Evolutionary conservation across 2,329 filamentous ascomycete genomes (phyloP).

Genomic region (Periconia digitata): DNA sequence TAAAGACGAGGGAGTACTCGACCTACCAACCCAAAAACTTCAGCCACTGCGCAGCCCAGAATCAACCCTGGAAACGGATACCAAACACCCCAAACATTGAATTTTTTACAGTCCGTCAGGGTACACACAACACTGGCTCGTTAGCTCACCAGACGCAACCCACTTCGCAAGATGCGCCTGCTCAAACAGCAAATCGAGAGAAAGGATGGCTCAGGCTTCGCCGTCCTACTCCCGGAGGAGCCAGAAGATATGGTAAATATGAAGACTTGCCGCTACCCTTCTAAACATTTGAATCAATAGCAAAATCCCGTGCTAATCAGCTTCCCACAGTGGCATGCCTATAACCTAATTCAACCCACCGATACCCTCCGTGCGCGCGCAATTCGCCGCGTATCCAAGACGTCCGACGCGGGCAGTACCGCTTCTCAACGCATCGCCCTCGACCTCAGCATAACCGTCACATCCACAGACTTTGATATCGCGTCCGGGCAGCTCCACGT

Average conservation of each 20-base stretch:
- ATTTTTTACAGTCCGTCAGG: no score
- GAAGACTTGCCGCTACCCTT: not conserved
- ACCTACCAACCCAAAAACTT: no score
- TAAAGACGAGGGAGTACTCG: no score
- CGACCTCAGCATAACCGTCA: constrained; percentile 66
- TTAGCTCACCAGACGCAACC: not conserved
- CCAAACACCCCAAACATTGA: no score
- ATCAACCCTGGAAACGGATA: no score
- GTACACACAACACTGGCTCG: not conserved
- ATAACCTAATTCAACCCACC: constrained; percentile 68
- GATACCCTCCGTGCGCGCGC: constrained; percentile 68
- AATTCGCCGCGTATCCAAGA: constrained; percentile 65
- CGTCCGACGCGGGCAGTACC: constrained; percentile 63
- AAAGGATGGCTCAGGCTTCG: constrained; percentile 64
- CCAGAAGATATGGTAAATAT: constrained; percentile 70
- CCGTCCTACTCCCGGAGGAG: constrained; percentile 70
- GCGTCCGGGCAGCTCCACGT: constrained; percentile 70
- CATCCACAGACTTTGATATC: constrained; percentile 68
- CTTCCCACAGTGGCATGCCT: constrained; percentile 69
- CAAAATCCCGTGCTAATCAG: not conserved
- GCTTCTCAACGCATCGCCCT: constrained; percentile 65
- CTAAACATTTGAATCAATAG: not conserved
- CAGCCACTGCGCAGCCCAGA: no score
- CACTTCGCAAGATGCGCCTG: constrained; percentile 57
- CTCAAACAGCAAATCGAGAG: constrained; percentile 66